A percentile compares a stretch with the other conserved stretches of the same genome.
Evolutionary conservation across 23 red algal species (phyloP).

Genomic region (Gracilariopsis chorda): DNA sequence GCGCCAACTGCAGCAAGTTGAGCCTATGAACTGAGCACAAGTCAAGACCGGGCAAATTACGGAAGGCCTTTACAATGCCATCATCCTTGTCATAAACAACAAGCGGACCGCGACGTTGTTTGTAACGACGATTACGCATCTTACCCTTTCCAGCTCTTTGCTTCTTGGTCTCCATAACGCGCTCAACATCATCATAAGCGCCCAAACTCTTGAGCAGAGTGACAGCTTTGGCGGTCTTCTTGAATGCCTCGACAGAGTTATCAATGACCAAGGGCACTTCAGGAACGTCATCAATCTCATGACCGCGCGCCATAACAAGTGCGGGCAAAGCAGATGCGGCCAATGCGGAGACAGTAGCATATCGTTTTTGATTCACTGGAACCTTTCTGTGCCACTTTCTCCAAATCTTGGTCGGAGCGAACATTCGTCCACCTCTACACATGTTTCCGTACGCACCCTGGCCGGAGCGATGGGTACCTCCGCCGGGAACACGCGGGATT

Average conservation of each 20-base stretch:
- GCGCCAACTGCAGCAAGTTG: constrained; percentile 92
- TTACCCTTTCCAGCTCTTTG: constrained; percentile 95
- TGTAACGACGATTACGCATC: constrained; percentile 88
- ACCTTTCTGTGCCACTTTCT: constrained; percentile 97
- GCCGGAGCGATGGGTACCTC: constrained; percentile 96
- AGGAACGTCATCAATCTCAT: constrained; percentile 86
- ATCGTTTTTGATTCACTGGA: constrained; percentile 78
- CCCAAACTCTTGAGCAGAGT: constrained; percentile 78
- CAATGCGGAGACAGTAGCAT: constrained; percentile 84
- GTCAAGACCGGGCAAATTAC: constrained; percentile 94
- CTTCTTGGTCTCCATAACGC: constrained; percentile 77
- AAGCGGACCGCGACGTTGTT: constrained; percentile 88
- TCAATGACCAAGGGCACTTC: constrained; percentile 93
- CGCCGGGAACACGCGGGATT: constrained; percentile 93
- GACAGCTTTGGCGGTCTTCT: constrained; percentile 81
- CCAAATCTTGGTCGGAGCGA: constrained; percentile 96
- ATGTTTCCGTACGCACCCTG: constrained; percentile 98
- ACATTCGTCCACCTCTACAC: constrained; percentile 95
- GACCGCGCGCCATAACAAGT: constrained; percentile 93
- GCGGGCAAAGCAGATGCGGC: constrained; percentile 90
- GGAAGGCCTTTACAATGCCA: constrained; percentile 87
- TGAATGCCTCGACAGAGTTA: constrained; percentile 47
- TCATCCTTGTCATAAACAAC: constrained; percentile 93
- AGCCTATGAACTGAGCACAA: constrained; percentile 75
- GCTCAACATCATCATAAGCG: constrained; percentile 88